Evolutionary conservation across 1,284 basidiomycete genomes (phyloP), one percentile per base, ranked within the genome.

Genomic region (Rhizopogon hawkerae): DNA sequence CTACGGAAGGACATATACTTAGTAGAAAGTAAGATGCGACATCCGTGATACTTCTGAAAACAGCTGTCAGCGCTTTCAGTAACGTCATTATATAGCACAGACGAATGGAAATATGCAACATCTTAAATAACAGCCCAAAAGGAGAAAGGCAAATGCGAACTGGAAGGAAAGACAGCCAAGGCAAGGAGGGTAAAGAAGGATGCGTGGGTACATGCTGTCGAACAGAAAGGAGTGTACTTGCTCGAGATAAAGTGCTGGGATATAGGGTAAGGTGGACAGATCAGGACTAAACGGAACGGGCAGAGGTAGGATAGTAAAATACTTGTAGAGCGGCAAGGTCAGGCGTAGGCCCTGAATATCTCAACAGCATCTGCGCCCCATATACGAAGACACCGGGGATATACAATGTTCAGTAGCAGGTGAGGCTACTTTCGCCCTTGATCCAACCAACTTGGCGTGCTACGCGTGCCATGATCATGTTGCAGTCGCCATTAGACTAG

Each of bases 11-110:
- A 31, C 21, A 21, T 21, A 21, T 21, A 26, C 24, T 7, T 26
- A 26, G 2, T 26, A 8, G 8, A 26, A 26, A 16, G 14, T 7
- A 10, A 42, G 26, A 42, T 29, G 39, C 10, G 11, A 18, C 10
- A 26, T 7, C 1, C 26, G 3, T 16, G 26, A 42, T 13, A 31
- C 41, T 18, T 13, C 16, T 43, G 29, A n/a, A n/a, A 43, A 33
- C 16, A 7, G 13, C 41, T 18, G 29, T 29, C 16, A 43, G 41
- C 16, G 18, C 7, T 43, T 55, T 60, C 46, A 64, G 58, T 54
- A 65, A 57, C 59, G 62, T 64, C 54, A 61, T 63, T 61, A 62
- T 48, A 48, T 66, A 65, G 61, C 64, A 64, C 65, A 64, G 45
- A 56, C 58, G 38, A 23, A 53, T 56, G 48, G 58, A 38, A 61